Evolutionary conservation across 371 early-diverging fungal species (phyloP), one percentile per base, ranked within the genome.

Genomic region (Batrachochytrium dendrobatidis): DNA sequence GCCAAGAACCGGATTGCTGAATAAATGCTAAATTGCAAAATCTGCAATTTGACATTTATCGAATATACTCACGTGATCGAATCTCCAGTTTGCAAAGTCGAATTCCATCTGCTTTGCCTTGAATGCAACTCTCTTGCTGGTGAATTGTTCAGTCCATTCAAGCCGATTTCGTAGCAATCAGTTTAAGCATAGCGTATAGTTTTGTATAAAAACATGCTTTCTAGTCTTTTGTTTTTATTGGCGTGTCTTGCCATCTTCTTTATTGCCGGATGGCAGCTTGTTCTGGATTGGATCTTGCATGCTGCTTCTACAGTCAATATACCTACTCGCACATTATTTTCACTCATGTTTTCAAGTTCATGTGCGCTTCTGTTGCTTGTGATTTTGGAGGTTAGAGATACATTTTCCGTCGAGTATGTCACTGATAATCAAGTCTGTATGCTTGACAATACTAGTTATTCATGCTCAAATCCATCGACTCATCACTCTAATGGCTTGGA

Each of bases 281-380:
- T 80, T 28, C 63, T 73, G 58, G 67, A 76, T 44, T 72, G 72
- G 33, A 69, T 83, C 35, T 77, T 77, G 46, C 66, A 35, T 79
- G 79, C 65, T 79, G 80, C 63, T 80, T 74, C 67, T 62, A 70
- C 66, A 51, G 60, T 45, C 20, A 56, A 59, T n/a, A 28, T 4
- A 17, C 61, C 72, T 30, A 86, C 84, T 3, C 83, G 87, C 46
- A 58, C 80, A 12, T 67, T 87, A n/a, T 93, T 92, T 61, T 81
- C 90, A 3, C 63, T 84, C 18, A 86, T 88, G n/a, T 73, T 92
- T 48, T 83, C 87, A 29, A 77, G 80, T 59, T 83, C 88, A 28
- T 85, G 91, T 64, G 79, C 81, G 29, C 76, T 93, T 52, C 88
- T 93, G 63, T 78, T 91, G 61, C 77, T 92, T 45, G 79, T 93